phyloP scores from a whole-genome alignment of 768 basidiomycete species.

The Dacryopinax primogenitus region DNA sequence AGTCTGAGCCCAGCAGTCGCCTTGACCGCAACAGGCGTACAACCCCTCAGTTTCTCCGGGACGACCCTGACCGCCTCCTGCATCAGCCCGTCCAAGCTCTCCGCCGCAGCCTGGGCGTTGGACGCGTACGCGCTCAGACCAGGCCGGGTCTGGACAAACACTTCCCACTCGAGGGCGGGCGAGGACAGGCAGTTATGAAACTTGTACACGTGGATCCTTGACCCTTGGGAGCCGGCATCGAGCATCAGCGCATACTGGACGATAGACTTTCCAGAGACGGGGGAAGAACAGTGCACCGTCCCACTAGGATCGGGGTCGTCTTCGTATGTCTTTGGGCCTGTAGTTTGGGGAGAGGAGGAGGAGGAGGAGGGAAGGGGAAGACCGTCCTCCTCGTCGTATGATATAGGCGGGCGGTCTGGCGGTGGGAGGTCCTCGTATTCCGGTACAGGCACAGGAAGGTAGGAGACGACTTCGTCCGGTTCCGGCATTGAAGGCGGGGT shows the following conservation, averaged over 20 bases:
- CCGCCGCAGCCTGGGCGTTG: slow-evolving; percentile 56
- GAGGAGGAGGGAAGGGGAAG: slow-evolving; percentile 13
- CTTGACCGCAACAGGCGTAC: slow-evolving; percentile 83
- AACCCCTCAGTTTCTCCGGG: slow-evolving; percentile 47
- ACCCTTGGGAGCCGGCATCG: slow-evolving; percentile 95
- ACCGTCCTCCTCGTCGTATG: neutral
- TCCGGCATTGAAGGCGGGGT: neutral
- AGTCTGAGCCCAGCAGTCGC: slow-evolving; percentile 81
- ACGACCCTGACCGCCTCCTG: slow-evolving; percentile 70
- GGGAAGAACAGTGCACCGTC: slow-evolving; percentile 56
- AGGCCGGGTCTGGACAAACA: slow-evolving; percentile 68
- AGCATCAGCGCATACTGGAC: slow-evolving; percentile 95
- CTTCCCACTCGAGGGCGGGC: slow-evolving; percentile 81
- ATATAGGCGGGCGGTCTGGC: too few relatives aligned
- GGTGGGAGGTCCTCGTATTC: too few relatives aligned
- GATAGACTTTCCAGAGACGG: slow-evolving; percentile 41
- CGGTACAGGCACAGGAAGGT: too few relatives aligned
- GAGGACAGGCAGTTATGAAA: slow-evolving; percentile 79
- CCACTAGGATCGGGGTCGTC: slow-evolving; percentile 60
- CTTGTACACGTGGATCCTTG: slow-evolving; percentile 96
- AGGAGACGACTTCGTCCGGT: neutral
- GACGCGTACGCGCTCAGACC: slow-evolving; percentile 58
- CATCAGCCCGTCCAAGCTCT: slow-evolving; percentile 63
- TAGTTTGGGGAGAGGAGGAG: slow-evolving; percentile 18
- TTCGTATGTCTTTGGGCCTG: slow-evolving; percentile 39